A percentile compares a stretch with the other conserved stretches of the same genome.
Conservation (phyloP, 306 rosid species). For the Cicer chorassanicum region DNA sequence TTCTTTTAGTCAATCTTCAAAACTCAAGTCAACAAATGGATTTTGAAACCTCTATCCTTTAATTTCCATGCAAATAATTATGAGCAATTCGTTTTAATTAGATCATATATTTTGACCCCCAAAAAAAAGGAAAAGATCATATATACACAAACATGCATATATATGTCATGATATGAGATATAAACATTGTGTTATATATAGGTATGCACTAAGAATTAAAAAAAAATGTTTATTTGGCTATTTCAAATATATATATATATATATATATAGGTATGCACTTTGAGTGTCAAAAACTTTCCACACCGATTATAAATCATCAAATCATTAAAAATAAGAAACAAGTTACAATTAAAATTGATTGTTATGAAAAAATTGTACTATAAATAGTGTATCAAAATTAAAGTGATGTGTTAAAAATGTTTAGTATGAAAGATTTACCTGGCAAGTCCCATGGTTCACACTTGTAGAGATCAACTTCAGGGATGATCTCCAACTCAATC, state of each 20-base stretch:
- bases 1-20: background rate
- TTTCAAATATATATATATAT: too few species aligned
- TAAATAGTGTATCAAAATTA: background rate
- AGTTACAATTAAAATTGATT: background rate
- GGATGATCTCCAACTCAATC: constrained; percentile 90
- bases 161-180: too few species aligned
- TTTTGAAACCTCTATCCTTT: background rate
- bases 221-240: too few species aligned
- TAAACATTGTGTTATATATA: too few species aligned
- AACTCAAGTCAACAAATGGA: background rate
- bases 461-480: constrained; percentile 98
- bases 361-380: background rate
- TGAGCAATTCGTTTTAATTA: background rate
- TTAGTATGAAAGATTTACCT: constrained; percentile 52
- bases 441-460: constrained; percentile 99
- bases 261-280: too few species aligned
- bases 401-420: background rate
- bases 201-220: too few species aligned
- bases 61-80: background rate
- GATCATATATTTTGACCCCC: background rate
- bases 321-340: too few species aligned
- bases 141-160: too few species aligned
- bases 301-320: too few species aligned
- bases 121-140: background rate
- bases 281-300: too few species aligned